These are phyloP conservation scores for Ilex aquifolium DNA, from an alignment of 257 asterid species.

Conservation along the genomic window DNA sequence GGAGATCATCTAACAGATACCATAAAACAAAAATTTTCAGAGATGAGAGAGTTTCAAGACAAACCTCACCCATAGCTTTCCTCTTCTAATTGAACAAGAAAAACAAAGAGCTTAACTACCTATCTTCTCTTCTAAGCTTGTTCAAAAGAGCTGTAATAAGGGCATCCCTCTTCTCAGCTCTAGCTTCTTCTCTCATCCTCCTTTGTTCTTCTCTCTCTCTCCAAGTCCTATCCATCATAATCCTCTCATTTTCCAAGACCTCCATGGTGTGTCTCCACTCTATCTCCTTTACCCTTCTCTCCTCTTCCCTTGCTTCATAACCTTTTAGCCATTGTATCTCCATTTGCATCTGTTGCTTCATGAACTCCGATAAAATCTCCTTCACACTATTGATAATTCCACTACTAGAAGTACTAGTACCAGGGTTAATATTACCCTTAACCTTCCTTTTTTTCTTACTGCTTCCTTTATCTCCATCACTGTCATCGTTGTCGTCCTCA, in stretches of 20 bases:
- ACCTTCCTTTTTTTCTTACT: slow-evolving; percentile 39
- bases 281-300: slow-evolving; percentile 62
- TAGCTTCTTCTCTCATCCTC: slow-evolving; percentile 67
- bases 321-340: slow-evolving; percentile 72
- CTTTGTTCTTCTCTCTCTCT: slow-evolving; percentile 91
- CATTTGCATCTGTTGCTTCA: slow-evolving; percentile 74
- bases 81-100: neutral
- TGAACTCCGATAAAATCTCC: slow-evolving; percentile 75
- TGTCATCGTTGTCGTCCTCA: slow-evolving; percentile 59
- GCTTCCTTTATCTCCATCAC: slow-evolving; percentile 30
- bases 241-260: slow-evolving; percentile 80
- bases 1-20: no score
- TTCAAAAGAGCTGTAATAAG: slow-evolving; percentile 67
- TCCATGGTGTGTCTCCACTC: slow-evolving; percentile 92
- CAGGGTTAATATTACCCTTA: neutral
- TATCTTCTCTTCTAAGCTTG: slow-evolving; percentile 73
- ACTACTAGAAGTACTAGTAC: slow-evolving; percentile 4
- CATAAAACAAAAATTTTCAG: no score
- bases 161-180: slow-evolving; percentile 91
- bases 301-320: slow-evolving; percentile 69
- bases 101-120: slow-evolving; percentile 10
- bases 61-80: neutral
- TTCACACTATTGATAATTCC: slow-evolving; percentile 27
- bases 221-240: slow-evolving; percentile 82
- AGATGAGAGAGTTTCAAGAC: neutral